These are phyloP conservation scores for Zelopaecilomyces penicillatus DNA, from an alignment of 2,329 filamentous ascomycete genomes.

Conservation along the genomic window DNA sequence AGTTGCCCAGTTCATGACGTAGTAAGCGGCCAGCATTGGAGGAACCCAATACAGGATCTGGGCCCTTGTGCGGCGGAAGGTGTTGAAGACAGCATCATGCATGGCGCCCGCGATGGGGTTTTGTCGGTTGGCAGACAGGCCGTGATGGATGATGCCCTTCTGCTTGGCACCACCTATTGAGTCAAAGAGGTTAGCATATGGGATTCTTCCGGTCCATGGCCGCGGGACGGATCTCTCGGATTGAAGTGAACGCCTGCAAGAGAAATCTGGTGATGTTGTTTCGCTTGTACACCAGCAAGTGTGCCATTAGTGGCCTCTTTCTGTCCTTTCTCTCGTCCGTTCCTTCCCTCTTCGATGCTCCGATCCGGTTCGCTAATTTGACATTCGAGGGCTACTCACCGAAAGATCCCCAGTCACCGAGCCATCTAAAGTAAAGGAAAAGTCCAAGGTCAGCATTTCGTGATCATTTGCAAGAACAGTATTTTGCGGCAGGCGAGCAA, in stretches of 20 bases:
- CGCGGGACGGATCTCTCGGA: too few relatives aligned
- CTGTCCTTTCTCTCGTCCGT: not conserved
- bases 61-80: conserved; percentile 72
- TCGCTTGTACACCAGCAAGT: too few relatives aligned
- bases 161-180: conserved; percentile 48
- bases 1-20: conserved; percentile 80
- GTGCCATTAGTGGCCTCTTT: too few relatives aligned
- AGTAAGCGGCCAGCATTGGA: conserved; percentile 70
- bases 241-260: too few relatives aligned
- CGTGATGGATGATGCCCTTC: conserved; percentile 61
- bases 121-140: conserved; percentile 80
- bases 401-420: conserved; percentile 67
- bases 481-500: conserved; percentile 16
- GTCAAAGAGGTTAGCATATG: conserved; percentile 2
- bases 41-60: conserved; percentile 88
- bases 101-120: conserved; percentile 70
- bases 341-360: not conserved
- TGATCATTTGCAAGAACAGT: not conserved
- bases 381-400: conserved; percentile 46
- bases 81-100: conserved; percentile 89
- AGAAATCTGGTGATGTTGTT: too few relatives aligned
- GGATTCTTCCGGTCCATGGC: not conserved
- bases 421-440: conserved; percentile 43
- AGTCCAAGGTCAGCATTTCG: not conserved
- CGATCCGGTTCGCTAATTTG: not conserved